A percentile compares a stretch with the other conserved stretches of the same genome.
Conservation (phyloP, 805 yeast species). For the Wickerhamiella siamensis region DNA sequence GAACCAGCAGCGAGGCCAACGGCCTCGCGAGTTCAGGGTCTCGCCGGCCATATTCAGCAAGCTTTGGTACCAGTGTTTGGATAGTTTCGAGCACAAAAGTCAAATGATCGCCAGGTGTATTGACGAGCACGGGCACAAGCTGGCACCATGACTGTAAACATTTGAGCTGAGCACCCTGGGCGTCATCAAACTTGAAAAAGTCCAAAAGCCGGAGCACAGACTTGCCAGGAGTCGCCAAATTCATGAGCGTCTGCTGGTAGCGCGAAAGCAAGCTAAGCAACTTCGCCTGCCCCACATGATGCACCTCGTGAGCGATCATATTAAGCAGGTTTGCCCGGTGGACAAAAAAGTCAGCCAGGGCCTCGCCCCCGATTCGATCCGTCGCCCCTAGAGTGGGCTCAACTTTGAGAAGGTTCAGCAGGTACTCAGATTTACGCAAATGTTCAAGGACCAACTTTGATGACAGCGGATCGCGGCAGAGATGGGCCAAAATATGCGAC, state of each 20-base stretch:
- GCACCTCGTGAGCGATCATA: constrained; percentile 60
- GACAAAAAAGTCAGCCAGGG: constrained; percentile 33
- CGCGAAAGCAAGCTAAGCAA: constrained; percentile 37
- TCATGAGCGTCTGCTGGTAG: constrained; percentile 41
- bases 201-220: constrained; percentile 58
- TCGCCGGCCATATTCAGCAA: constrained; percentile 55
- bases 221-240: constrained; percentile 36
- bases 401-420: constrained; percentile 35
- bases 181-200: constrained; percentile 37
- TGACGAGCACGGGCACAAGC: constrained; percentile 55
- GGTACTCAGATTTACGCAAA: constrained; percentile 39
- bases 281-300: constrained; percentile 33
- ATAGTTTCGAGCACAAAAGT: constrained; percentile 63
- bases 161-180: constrained; percentile 33
- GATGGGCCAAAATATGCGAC: constrained; percentile 43
- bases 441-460: constrained; percentile 36
- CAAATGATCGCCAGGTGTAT: constrained; percentile 25
- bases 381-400: constrained; percentile 41
- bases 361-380: constrained; percentile 14
- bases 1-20: constrained; percentile 59
- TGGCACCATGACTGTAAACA: constrained; percentile 75
- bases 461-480: constrained; percentile 44
- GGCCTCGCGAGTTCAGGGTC: constrained; percentile 60
- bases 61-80: constrained; percentile 60
- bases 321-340: constrained; percentile 50